These are phyloP conservation scores for Smallanthus sonchifolius DNA, from an alignment of 129 eudicot genomes.

Conservation along the genomic window DNA sequence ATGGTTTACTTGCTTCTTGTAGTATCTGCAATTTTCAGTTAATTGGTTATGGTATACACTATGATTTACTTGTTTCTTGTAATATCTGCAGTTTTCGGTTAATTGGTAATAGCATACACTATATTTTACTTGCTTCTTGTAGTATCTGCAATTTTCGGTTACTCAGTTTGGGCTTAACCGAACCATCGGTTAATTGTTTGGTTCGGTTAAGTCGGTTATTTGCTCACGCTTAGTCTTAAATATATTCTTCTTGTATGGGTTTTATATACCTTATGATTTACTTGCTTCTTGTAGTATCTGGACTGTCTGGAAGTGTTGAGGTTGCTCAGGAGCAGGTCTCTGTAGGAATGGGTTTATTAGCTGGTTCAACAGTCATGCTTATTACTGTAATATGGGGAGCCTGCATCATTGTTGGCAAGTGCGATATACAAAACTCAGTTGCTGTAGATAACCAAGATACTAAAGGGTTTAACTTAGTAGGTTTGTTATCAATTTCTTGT, in stretches of 20 bases:
- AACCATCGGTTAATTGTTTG: no score
- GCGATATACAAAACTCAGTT: conserved; percentile 49
- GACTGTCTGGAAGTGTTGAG: conserved; percentile 72
- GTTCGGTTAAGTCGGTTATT: no score
- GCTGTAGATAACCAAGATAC: conserved; percentile 64
- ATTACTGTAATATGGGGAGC: conserved; percentile 84
- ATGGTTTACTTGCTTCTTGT: no score
- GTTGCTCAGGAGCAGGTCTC: conserved; percentile 91
- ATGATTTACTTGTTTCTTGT: no score
- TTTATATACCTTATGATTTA: background rate
- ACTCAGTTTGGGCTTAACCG: no score
- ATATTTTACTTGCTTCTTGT: no score
- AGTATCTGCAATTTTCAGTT: no score
- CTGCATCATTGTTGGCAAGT: conserved; percentile 81
- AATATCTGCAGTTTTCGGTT: no score
- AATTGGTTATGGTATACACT: no score
- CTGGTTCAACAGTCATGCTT: conserved; percentile 95
- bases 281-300: conserved; percentile 59
- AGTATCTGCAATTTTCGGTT: no score
- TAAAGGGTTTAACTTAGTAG: conserved; percentile 58
- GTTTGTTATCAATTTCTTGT: conserved; percentile 21
- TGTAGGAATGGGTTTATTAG: conserved; percentile 90
- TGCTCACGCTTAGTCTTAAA: no score
- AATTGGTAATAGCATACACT: no score
- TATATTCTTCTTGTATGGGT: background rate